Conservation (phyloP, 805 yeast species). For the Babjeviella inositovora region DNA sequence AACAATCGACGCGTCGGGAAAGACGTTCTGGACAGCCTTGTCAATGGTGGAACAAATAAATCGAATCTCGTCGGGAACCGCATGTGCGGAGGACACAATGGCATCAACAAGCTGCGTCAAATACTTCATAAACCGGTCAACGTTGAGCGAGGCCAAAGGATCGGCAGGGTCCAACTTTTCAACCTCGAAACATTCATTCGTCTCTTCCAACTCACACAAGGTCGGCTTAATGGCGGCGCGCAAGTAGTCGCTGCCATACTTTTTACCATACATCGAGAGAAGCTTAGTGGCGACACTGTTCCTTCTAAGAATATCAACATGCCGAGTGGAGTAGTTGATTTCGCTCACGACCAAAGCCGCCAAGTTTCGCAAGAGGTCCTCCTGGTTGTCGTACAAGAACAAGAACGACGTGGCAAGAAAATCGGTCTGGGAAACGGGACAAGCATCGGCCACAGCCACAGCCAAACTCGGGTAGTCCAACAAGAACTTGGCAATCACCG, state of each 20-base stretch:
- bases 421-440: slow-evolving; percentile 58
- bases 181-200: slow-evolving; percentile 43
- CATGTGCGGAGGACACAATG: slow-evolving; percentile 34
- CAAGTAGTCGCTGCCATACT: slow-evolving; percentile 49
- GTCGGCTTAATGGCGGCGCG: slow-evolving; percentile 35
- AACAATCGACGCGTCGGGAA: slow-evolving; percentile 47
- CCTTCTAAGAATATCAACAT: slow-evolving; percentile 63
- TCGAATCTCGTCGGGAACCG: slow-evolving; percentile 58
- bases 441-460: slow-evolving; percentile 37
- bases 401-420: slow-evolving; percentile 52
- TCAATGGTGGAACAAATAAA: slow-evolving; percentile 55
- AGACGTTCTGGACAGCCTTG: slow-evolving; percentile 36
- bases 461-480: slow-evolving; percentile 23
- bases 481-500: slow-evolving; percentile 10
- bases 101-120: slow-evolving; percentile 39
- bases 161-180: slow-evolving; percentile 27
- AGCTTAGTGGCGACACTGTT: slow-evolving; percentile 74
- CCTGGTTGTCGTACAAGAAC: slow-evolving; percentile 28
- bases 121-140: slow-evolving; percentile 35
- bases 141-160: slow-evolving; percentile 18
- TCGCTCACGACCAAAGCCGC: slow-evolving; percentile 43
- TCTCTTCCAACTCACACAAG: slow-evolving; percentile 29
- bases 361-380: slow-evolving; percentile 22
- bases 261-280: slow-evolving; percentile 52
- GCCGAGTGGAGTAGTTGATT: slow-evolving; percentile 37